Base-by-base conservation (phyloP, 225 moss, liverwort and hornwort species). In the Pseudisothecium myosuroides region DNA sequence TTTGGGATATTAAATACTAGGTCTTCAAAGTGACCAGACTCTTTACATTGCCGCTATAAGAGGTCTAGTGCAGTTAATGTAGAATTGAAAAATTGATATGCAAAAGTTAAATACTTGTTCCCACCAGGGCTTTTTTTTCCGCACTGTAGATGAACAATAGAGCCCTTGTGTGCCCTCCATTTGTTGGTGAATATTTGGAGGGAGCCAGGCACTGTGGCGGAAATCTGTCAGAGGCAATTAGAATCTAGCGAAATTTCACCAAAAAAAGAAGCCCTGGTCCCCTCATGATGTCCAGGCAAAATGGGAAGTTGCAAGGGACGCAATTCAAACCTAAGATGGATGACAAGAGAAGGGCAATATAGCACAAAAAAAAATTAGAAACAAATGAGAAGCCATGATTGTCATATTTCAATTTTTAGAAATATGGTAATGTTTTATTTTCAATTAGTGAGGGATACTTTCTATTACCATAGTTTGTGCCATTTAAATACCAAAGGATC, bases 281-380 rank as follows among this genome's bases (percentile, higher is more conserved):
- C n/a, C n/a, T n/a, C n/a, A 19, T 26, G 9, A 3, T 71, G 41
- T 71, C 5, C 0, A 41, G 0, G 26, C 0, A 14, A 0, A 43
- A 72, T 72, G 26, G 5, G 0, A 71, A 41, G 71, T 13, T 68
- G 7, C 0, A n/a, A 0, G 14, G 23, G 39, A 24, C 0, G 1
- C 39, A 69, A 39, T 24, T 13, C 39, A 23, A 4, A 14, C 8
- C 14, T 41, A 41, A 45, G 28, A 43, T 72, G 9, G 1, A 28
- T 28, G 45, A 43, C 41, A 72, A 43, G 72, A 27, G 0, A 71
- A 72, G 2, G 9, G 3, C 0, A 41, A 24, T 71, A 14, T 41
- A 24, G 8, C 41, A 27, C 3, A 41, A 5, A 41, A 24, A 43
- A 72, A 41, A 72, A 27, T 27, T 17, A 17, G 10, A 6, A 41